Conservation (phyloP, 2,329 filamentous ascomycete species). For the Colletotrichum sp. region DNA sequence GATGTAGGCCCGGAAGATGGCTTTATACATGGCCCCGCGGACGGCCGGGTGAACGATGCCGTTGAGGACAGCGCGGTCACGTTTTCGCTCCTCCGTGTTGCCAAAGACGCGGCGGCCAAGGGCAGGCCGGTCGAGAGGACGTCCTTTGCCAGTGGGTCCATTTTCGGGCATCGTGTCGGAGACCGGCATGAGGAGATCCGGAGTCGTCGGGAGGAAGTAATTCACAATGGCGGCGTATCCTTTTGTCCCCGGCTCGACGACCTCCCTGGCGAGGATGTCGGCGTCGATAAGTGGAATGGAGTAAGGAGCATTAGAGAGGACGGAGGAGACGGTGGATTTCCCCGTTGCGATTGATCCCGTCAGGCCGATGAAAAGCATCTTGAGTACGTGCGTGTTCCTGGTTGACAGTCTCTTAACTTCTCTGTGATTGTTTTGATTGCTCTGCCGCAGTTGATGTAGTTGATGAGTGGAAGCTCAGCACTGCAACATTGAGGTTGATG, state of each 20-base stretch:
- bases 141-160: slow-evolving; percentile 65
- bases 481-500: not conserved
- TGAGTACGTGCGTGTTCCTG: not conserved
- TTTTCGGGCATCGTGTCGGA: slow-evolving; percentile 55
- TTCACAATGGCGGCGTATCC: slow-evolving; percentile 84
- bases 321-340: slow-evolving; percentile 91
- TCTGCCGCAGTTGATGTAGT: not conserved
- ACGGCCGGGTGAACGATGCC: slow-evolving; percentile 93
- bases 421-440: not conserved
- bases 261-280: slow-evolving; percentile 88
- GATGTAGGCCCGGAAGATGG: slow-evolving; percentile 75
- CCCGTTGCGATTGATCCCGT: slow-evolving; percentile 98
- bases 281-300: slow-evolving; percentile 92
- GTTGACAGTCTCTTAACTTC: not conserved
- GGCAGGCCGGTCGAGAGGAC: slow-evolving; percentile 83
- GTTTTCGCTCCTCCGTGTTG: slow-evolving; percentile 68
- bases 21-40: slow-evolving; percentile 78
- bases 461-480: not conserved
- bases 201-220: slow-evolving; percentile 82
- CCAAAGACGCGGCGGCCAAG: slow-evolving; percentile 90
- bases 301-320: slow-evolving; percentile 82
- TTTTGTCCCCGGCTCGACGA: slow-evolving; percentile 88
- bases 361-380: slow-evolving; percentile 92
- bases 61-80: slow-evolving; percentile 81
- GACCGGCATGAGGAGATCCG: slow-evolving; percentile 77